A percentile compares a stretch with the other conserved stretches of the same genome.
These are phyloP conservation scores for Aureobasidium sp. DNA, from an alignment of 2,329 filamentous ascomycete genomes.

Conservation along the genomic window DNA sequence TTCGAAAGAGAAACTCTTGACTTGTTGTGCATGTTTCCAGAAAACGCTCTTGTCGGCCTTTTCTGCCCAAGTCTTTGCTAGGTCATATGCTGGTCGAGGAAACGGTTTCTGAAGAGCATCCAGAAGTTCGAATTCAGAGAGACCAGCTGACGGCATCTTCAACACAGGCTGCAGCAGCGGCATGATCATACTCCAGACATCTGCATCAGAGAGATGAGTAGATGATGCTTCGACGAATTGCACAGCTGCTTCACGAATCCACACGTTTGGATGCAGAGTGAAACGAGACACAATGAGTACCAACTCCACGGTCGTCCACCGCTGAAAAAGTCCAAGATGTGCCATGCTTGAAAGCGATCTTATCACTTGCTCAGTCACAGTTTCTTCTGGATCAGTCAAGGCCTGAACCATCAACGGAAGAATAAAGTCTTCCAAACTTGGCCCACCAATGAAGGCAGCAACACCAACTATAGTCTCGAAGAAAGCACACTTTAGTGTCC, in stretches of 20 bases:
- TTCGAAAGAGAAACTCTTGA: constrained; percentile 57
- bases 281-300: constrained; percentile 77
- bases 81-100: constrained; percentile 70
- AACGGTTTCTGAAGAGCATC: constrained; percentile 78
- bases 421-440: constrained; percentile 88
- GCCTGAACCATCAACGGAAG: constrained; percentile 93
- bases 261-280: constrained; percentile 86
- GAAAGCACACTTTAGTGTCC: constrained; percentile 93
- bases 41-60: constrained; percentile 76
- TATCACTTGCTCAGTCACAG: constrained; percentile 83
- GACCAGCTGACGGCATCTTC: constrained; percentile 60
- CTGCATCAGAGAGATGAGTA: constrained; percentile 66
- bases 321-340: constrained; percentile 75
- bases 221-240: constrained; percentile 74
- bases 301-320: constrained; percentile 77
- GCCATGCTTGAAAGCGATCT: constrained; percentile 84
- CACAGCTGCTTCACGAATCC: constrained; percentile 84
- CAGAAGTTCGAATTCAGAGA: constrained; percentile 65
- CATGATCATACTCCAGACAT: constrained; percentile 72
- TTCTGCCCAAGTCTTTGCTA: constrained; percentile 75
- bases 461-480: constrained; percentile 94
- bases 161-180: constrained; percentile 76
- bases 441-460: constrained; percentile 79
- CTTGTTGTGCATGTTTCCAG: constrained; percentile 69
- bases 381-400: constrained; percentile 84